Conservation (phyloP, 2,329 filamentous ascomycete genomes). For the Falciphora oryzae region DNA sequence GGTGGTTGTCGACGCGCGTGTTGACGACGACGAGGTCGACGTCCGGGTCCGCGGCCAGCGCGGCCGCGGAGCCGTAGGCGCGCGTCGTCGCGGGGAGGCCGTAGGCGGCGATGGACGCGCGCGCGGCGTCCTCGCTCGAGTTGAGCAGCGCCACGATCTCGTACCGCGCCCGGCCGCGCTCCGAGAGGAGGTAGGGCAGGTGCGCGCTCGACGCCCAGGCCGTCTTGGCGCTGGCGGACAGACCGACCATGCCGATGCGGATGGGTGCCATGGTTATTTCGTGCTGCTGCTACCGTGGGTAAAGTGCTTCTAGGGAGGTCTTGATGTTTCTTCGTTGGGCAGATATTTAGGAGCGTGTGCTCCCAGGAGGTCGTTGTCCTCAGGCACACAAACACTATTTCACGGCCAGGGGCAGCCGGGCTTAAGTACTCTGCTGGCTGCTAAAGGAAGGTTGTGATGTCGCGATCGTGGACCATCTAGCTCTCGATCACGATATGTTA, state of each 20-base stretch:
- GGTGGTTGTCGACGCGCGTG: slow-evolving; percentile 42
- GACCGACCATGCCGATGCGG: slow-evolving; percentile 15
- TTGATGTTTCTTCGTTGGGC: no score
- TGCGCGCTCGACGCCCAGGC: slow-evolving; percentile 34
- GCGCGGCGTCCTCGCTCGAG: slow-evolving; percentile 38
- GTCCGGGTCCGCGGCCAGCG: slow-evolving; percentile 40
- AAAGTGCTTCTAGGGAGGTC: no score
- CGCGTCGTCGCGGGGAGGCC: slow-evolving; percentile 33
- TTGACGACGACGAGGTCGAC: slow-evolving; percentile 47
- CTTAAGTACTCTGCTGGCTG: no score
- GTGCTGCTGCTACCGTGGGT: no score
- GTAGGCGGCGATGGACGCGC: slow-evolving; percentile 36
- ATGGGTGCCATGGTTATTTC: slow-evolving; percentile 6
- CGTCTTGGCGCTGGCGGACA: slow-evolving; percentile 12
- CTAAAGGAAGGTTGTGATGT: no score
- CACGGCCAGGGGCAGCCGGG: no score
- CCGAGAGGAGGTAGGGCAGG: slow-evolving; percentile 51
- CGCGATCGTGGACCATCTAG: no score
- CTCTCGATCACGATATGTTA: no score
- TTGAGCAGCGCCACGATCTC: slow-evolving; percentile 48
- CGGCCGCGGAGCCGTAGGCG: slow-evolving; percentile 43
- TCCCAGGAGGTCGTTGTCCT: no score
- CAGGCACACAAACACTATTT: no score
- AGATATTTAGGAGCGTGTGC: no score
- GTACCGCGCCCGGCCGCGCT: slow-evolving; percentile 35